Evolutionary conservation across 257 asterid genomes (phyloP).

Genomic region (Solanum paucissectum): DNA sequence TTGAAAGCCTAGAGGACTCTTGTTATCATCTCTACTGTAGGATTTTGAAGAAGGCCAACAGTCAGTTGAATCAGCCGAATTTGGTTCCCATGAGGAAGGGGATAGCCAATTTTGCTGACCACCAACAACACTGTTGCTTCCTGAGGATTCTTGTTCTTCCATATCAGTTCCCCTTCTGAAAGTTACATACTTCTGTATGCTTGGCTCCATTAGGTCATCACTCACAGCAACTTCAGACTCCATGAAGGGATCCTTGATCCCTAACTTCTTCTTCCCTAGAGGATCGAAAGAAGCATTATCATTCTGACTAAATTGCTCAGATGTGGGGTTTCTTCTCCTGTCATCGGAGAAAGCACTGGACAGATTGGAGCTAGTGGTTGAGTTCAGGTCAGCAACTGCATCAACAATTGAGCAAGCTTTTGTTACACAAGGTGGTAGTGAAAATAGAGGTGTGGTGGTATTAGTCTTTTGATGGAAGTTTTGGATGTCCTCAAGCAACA

Average conservation of each 20-base stretch:
- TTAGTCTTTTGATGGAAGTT: slow-evolving; percentile 81
- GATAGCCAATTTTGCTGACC: slow-evolving; percentile 46
- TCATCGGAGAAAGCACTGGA: slow-evolving; percentile 28
- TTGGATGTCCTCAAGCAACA: slow-evolving; percentile 85
- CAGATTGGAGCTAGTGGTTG: slow-evolving; percentile 42
- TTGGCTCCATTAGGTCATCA: slow-evolving; percentile 73
- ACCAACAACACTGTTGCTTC: slow-evolving; percentile 62
- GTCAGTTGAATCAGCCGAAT: slow-evolving; percentile 57
- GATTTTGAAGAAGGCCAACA: slow-evolving; percentile 49
- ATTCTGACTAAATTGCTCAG: slow-evolving; percentile 19
- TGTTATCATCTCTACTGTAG: slow-evolving; percentile 25
- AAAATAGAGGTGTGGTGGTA: slow-evolving; percentile 18
- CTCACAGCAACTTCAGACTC: slow-evolving; percentile 55
- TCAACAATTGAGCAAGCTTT: slow-evolving; percentile 90
- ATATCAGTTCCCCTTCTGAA: slow-evolving; percentile 58
- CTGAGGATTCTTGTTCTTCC: slow-evolving; percentile 80
- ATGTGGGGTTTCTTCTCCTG: slow-evolving; percentile 18
- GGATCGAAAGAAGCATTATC: slow-evolving; percentile 10
- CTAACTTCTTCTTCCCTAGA: slow-evolving; percentile 22
- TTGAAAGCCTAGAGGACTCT: slow-evolving; percentile 22
- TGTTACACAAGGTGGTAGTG: slow-evolving; percentile 72
- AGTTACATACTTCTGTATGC: slow-evolving; percentile 76
- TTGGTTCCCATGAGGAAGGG: slow-evolving; percentile 70
- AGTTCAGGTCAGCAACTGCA: slow-evolving; percentile 95
- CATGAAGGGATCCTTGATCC: slow-evolving; percentile 34